phyloP scores from a whole-genome alignment of 768 basidiomycete genomes.

The Tricholoma furcatifolium region DNA sequence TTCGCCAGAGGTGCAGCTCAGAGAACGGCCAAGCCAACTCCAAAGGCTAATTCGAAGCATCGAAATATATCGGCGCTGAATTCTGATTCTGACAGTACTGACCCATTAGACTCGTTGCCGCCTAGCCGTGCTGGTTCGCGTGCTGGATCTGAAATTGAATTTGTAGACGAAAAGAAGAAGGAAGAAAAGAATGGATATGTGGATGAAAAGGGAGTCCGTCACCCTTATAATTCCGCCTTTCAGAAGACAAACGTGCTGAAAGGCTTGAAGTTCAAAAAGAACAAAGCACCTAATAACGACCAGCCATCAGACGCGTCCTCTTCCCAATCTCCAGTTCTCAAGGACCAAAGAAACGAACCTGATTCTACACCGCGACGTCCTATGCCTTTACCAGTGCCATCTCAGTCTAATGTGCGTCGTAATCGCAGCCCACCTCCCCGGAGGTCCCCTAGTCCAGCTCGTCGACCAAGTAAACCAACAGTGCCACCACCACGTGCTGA shows the following conservation, averaged over 20 bases:
- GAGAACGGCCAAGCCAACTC: not conserved
- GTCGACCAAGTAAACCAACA: not conserved
- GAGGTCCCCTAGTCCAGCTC: constrained; percentile 3
- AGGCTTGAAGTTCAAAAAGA: constrained; percentile 35
- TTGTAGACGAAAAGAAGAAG: constrained; percentile 6
- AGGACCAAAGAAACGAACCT: not conserved
- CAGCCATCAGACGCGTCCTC: not conserved
- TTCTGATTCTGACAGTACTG: constrained; percentile 1
- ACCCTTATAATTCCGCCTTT: not conserved
- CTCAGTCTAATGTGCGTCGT: not conserved
- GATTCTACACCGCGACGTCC: not conserved
- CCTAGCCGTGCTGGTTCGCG: constrained; percentile 15
- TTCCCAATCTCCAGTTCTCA: not conserved
- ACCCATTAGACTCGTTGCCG: constrained; percentile 22
- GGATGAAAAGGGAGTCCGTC: constrained; percentile 3
- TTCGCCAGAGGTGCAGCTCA: constrained; percentile 3
- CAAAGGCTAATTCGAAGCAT: not conserved
- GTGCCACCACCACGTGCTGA: not conserved
- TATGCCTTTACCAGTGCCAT: not conserved
- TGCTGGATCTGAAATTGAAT: constrained; percentile 5
- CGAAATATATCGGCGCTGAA: not conserved
- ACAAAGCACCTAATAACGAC: constrained; percentile 14
- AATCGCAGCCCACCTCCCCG: constrained; percentile 3
- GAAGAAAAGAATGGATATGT: constrained; percentile 12
- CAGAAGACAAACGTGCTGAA: constrained; percentile 14